Evolutionary conservation across 306 rosid genomes (phyloP), one percentile per base, ranked within the genome.

Genomic region (Rosa multiflora): DNA sequence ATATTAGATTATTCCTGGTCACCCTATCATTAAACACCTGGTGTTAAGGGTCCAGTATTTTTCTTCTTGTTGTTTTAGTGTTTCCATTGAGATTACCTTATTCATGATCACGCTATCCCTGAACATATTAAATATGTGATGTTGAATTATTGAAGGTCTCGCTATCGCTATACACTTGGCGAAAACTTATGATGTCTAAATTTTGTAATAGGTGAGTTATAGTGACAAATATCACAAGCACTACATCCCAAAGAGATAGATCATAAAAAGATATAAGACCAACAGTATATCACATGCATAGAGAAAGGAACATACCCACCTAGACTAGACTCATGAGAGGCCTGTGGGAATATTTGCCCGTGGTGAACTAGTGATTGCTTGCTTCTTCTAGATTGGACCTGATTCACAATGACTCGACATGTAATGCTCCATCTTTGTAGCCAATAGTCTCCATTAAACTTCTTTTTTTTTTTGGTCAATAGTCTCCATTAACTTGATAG

Each of bases 271-370:
- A 29, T 29, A 29, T 29, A 29, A 29, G 32, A 29, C 32, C 32
- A 29, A 29, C 32, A 29, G 32, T 47, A 48, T 2, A 13, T 83
- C 81, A 79, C 81, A 79, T 29, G 75, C 13, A 23, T 42, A 29
- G 39, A 59, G 17, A 35, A 3, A 0, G 52, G 37, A 46, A 13
- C 14, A 11, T 29, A 23, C 56, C 56, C n/a, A 74, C 10, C 23
- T 53, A 32, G 42, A 8, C 49, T 52, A 42, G n/a, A 46, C 53
- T 74, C 80, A 74, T 47, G 55, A 79, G 75, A 8, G 14, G 20
- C 64, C 83, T 78, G 83, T 83, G 86, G 55, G 78, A 70, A 79
- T 61, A 76, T 71, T 70, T 81, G 67, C 72, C 69, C 55, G 62
- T 18, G 11, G 15, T 32, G 53, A 74, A 9, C 6, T 63, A 63